Evolutionary conservation across 2,329 filamentous ascomycete species (phyloP), one percentile per base, ranked within the genome.

Genomic region (Sporothrix sp.): DNA sequence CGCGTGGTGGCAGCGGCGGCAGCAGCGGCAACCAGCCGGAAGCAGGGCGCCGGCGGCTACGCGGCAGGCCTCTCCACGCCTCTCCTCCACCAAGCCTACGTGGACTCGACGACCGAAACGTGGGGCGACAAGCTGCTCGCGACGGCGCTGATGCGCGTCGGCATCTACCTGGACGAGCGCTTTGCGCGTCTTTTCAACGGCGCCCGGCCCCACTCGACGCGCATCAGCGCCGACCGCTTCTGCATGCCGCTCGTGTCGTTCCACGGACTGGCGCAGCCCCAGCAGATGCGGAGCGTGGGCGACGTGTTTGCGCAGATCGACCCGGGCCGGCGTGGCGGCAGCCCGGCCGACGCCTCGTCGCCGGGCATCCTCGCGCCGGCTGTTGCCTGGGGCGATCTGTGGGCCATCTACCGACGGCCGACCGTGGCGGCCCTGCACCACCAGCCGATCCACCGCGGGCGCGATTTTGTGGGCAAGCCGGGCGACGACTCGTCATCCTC

Each of bases 121-220:
- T 78, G 68, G 67, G 76, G 76, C 48, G 76, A 79, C 59, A 70
- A 70, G 47, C 64, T 80, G 18, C 66, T 80, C 7, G 72, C 75
- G 27, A 73, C 69, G 20, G 74, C 74, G 30, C 61, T 79, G 43
- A 72, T 75, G 61, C 71, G 71, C 59, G 59, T 75, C 4, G 76
- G 73, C 11, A 64, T 79, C 37, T 76, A 78, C 60, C 64, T 80
- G 7, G 72, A 78, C 56, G 76, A 80, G 64, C 62, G 66, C 6
- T 76, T 76, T 62, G 68, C 68, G 51, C 72, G 71, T 44, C 62
- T 76, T 53, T 80, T 80, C 62, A 79, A 78, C 59, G 76, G 76
- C 43, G 75, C 78, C 58, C 61, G 65, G 18, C 76, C 76, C 0
- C 60, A 62, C 54, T 65, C 70, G 58, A 75, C 73, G 46, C 70